A percentile compares a stretch with the other conserved stretches of the same genome.
Conservation (phyloP, 2,329 filamentous ascomycete species). For the Colletotrichum gigasporum region DNA sequence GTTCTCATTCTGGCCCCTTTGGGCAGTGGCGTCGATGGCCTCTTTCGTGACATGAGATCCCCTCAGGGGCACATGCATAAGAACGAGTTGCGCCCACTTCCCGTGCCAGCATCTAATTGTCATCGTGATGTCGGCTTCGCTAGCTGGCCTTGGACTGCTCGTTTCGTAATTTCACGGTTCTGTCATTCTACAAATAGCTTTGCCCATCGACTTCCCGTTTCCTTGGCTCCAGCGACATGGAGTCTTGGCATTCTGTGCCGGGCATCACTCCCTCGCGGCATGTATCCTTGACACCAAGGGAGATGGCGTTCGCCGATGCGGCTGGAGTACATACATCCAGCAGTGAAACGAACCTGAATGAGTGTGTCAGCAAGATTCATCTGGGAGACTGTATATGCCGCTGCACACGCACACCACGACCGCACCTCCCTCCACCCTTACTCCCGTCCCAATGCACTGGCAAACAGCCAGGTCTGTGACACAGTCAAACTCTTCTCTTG, state of each 20-base stretch:
- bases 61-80: background rate
- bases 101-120: background rate
- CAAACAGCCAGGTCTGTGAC: background rate
- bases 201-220: background rate
- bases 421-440: no score
- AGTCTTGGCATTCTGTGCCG: no score
- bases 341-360: no score
- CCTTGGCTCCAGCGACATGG: background rate
- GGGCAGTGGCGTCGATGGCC: background rate
- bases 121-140: background rate
- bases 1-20: background rate
- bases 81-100: background rate
- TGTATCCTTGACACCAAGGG: background rate
- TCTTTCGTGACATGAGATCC: background rate
- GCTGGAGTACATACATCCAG: no score
- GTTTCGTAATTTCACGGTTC: no score
- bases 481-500: conserved; percentile 10
- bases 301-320: no score
- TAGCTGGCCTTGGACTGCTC: no score
- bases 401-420: no score
- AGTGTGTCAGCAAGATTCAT: no score
- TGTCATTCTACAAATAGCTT: no score
- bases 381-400: no score
- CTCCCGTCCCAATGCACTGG: background rate
- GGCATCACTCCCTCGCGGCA: background rate